phyloP scores from a whole-genome alignment of 495 filamentous ascomycete genomes.

The Xylaria venustula region DNA sequence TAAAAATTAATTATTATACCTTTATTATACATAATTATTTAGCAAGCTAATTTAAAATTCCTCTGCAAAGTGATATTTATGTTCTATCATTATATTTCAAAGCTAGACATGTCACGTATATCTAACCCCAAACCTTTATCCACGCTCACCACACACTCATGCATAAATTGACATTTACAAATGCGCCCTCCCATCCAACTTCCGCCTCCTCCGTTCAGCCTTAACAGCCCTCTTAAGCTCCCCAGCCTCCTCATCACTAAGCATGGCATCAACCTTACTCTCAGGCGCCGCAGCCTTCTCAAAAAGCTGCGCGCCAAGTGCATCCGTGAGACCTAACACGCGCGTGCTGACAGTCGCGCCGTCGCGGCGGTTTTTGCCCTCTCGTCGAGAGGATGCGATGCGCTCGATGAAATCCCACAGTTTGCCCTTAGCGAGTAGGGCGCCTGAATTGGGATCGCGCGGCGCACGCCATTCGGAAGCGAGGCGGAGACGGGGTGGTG shows the following conservation, averaged over 20 bases:
- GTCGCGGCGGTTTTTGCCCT: slow-evolving; percentile 93
- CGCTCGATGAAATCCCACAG: slow-evolving; percentile 89
- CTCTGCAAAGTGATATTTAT: too few relatives aligned
- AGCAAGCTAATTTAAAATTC: too few relatives aligned
- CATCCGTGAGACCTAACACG: slow-evolving; percentile 75
- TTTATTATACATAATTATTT: too few relatives aligned
- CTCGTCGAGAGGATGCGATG: slow-evolving; percentile 77
- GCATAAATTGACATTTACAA: too few relatives aligned
- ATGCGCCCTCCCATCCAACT: slow-evolving; percentile 45
- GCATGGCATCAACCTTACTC: slow-evolving; percentile 29
- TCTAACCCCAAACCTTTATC: too few relatives aligned
- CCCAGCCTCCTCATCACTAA: slow-evolving; percentile 43
- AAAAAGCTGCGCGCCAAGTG: slow-evolving; percentile 49
- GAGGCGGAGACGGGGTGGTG: slow-evolving; percentile 61
- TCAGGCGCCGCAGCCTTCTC: slow-evolving; percentile 35
- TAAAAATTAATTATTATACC: too few relatives aligned
- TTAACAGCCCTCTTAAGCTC: slow-evolving; percentile 32
- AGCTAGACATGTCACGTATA: too few relatives aligned
- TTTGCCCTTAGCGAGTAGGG: slow-evolving; percentile 64
- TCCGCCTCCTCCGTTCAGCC: slow-evolving; percentile 40
- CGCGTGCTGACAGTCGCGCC: slow-evolving; percentile 82
- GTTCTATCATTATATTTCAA: too few relatives aligned
- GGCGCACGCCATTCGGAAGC: slow-evolving; percentile 75
- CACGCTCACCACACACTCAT: too few relatives aligned
- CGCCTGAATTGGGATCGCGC: slow-evolving; percentile 58